Evolutionary conservation across 495 filamentous ascomycete genomes (phyloP).

Genomic region (Copromyces sp.): DNA sequence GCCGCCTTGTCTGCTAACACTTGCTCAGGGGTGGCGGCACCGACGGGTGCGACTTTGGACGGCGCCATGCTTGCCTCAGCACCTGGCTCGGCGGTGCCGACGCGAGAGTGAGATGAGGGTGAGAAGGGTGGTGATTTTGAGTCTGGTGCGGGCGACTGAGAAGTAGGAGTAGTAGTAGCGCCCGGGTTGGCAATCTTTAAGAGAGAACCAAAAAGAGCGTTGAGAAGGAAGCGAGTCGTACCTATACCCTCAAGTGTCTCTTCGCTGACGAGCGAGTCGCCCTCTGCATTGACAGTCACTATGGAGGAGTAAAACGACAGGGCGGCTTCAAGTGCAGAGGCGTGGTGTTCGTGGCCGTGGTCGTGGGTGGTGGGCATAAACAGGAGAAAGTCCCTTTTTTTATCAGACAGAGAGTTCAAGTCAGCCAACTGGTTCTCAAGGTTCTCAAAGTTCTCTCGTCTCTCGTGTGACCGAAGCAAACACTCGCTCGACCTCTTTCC

Average conservation of each 20-base stretch:
- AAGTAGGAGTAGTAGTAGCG: not conserved
- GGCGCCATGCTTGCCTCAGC: constrained; percentile 6
- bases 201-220: constrained; percentile 56
- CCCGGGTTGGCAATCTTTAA: constrained; percentile 42
- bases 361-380: constrained; percentile 63
- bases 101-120: not conserved
- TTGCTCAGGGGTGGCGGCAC: constrained; percentile 4
- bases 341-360: constrained; percentile 52
- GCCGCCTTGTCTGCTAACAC: constrained; percentile 6
- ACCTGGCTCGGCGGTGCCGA: constrained; percentile 4
- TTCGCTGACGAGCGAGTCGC: constrained; percentile 85
- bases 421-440: constrained; percentile 14
- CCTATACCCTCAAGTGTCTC: constrained; percentile 86
- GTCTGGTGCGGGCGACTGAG: not conserved
- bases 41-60: not conserved
- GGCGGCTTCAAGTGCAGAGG: constrained; percentile 68
- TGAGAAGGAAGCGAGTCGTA: constrained; percentile 73
- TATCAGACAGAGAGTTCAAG: not conserved
- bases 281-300: constrained; percentile 84
- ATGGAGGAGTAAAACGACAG: constrained; percentile 88
- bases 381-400: constrained; percentile 81
- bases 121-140: not conserved
- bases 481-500: not conserved
- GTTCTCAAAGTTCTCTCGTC: not conserved
- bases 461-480: not conserved